Percentiles rank a stretch among this genome's conserved stretches.
phyloP scores from a whole-genome alignment of 2,329 filamentous ascomycete genomes.

The Xylaria sp. region DNA sequence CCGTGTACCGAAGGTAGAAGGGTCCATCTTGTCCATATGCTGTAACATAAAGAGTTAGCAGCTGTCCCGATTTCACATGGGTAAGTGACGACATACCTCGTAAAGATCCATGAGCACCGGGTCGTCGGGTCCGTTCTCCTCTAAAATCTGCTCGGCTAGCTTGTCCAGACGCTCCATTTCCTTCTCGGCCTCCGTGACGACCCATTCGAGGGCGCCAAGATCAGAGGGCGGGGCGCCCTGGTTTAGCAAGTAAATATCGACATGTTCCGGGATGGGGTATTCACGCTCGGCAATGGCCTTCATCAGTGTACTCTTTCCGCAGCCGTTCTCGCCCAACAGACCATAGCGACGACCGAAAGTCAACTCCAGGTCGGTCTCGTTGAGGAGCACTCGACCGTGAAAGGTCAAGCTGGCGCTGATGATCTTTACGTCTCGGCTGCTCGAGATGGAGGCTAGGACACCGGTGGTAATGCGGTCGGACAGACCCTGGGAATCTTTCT shows the following conservation, averaged over 20 bases:
- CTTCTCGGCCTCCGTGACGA: slow-evolving; percentile 91
- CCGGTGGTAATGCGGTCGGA: slow-evolving; percentile 98
- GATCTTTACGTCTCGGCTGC: slow-evolving; percentile 97
- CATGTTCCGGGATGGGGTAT: slow-evolving; percentile 93
- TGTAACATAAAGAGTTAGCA: slow-evolving; percentile 52
- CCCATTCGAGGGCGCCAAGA: slow-evolving; percentile 94
- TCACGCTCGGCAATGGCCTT: slow-evolving; percentile 95
- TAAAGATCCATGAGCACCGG: slow-evolving; percentile 93
- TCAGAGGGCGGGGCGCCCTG: slow-evolving; percentile 93
- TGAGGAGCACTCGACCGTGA: slow-evolving; percentile 96
- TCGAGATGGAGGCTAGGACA: slow-evolving; percentile 84
- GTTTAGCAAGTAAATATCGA: slow-evolving; percentile 98
- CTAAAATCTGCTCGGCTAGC: slow-evolving; percentile 87
- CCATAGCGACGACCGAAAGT: slow-evolving; percentile 94
- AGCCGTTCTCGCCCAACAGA: slow-evolving; percentile 97
- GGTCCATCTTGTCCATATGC: slow-evolving; percentile 99
- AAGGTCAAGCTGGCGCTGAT: slow-evolving; percentile 93
- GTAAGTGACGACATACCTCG: slow-evolving; percentile 72
- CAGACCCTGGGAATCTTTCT: slow-evolving; percentile 95
- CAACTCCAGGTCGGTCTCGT: slow-evolving; percentile 91
- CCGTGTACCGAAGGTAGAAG: slow-evolving; percentile 94
- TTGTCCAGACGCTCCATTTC: slow-evolving; percentile 92
- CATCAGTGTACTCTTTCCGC: slow-evolving; percentile 97
- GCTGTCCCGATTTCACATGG: neutral
- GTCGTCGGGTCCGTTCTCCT: slow-evolving; percentile 91